A percentile compares a stretch with the other conserved stretches of the same genome.
Evolutionary conservation across 768 basidiomycete species (phyloP).

Genomic region (Russula virescens): DNA sequence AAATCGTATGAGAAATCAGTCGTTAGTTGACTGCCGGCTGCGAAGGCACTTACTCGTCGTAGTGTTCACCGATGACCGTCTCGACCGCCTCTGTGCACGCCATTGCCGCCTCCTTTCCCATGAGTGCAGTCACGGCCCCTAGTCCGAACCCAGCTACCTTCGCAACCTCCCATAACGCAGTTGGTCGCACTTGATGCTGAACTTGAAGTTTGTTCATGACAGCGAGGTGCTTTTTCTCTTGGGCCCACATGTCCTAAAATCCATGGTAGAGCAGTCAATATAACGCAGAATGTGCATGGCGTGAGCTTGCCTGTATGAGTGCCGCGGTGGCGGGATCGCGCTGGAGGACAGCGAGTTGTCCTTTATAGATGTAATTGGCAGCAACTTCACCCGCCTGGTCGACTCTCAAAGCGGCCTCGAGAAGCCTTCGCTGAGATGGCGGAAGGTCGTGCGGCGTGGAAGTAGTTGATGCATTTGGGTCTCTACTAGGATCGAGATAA

Average conservation of each 20-base stretch:
- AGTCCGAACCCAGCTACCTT: constrained; percentile 84
- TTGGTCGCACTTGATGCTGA: constrained; percentile 83
- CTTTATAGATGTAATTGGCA: constrained; percentile 92
- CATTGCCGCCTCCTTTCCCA: constrained; percentile 95
- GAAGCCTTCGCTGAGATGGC: constrained; percentile 39
- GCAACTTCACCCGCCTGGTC: constrained; percentile 96
- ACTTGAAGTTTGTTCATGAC: constrained; percentile 82
- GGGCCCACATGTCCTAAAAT: constrained; percentile 93
- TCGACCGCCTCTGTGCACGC: constrained; percentile 98
- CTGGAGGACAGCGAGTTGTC: constrained; percentile 73
- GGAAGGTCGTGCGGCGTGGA: constrained; percentile 55
- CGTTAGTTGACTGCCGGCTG: neutral
- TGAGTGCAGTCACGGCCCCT: constrained; percentile 76
- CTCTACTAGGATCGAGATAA: constrained; percentile 41
- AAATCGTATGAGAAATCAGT: constrained; percentile 2
- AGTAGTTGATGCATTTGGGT: constrained; percentile 38
- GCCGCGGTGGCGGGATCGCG: constrained; percentile 48
- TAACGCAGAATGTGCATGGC: constrained; percentile 1
- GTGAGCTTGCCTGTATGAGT: constrained; percentile 63
- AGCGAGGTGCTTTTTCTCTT: constrained; percentile 84
- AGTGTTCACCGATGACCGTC: constrained; percentile 96
- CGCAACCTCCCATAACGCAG: constrained; percentile 75
- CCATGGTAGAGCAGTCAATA: neutral
- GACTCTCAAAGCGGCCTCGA: constrained; percentile 74
- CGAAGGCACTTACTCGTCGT: constrained; percentile 76